Base-by-base conservation (phyloP, 208 protist genomes). In the Wallacemonas sp. region DNA sequence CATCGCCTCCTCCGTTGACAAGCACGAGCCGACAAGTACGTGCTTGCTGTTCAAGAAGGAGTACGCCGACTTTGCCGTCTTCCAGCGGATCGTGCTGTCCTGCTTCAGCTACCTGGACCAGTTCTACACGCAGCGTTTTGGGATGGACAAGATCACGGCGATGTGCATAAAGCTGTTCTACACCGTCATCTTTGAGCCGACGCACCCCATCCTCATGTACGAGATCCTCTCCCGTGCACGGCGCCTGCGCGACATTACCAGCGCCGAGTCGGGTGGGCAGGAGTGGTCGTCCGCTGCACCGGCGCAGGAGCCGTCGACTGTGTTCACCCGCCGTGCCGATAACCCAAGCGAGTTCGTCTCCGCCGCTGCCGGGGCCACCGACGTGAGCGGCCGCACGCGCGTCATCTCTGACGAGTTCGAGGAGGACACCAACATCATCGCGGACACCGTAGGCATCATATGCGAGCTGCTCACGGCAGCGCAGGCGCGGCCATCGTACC, bases 41-140 rank as follows among this genome's bases (percentile, higher is more conserved):
- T 87, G 75, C 57, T 70, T 65, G 46, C 57, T 70, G 24, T 92
- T 92, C 58, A 71, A 75, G 17, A 56, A 79, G 44, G 83, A 89
- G 54, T 90, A 80, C 78, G 69, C 58, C 12, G 74, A 74, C 17
- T 93, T 91, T 30, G 62, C 70, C 23, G 23, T 73, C 14, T 91
- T 94, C 33, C 74, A 81, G 61, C 65, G 77, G 11, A 75, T 87
- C 24, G 84, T 87, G 9, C 65, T 87, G n/a, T 94, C 88, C 17
- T 88, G 83, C 61, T 94, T 96, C 61, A 66, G 81, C 30, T 96
- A 94, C 73, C 76, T 96, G 0, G 85, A 96, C 68, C 84, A 93
- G 70, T 88, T 85, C 76, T 91, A 90, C 70, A 87, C 81, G 0
- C 52, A 62, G 21, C 76, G 80, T 32, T 87, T 75, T 27, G 70